phyloP scores from a whole-genome alignment of 192 early-diverging fungal species.

The Backusella mclennaniae region DNA sequence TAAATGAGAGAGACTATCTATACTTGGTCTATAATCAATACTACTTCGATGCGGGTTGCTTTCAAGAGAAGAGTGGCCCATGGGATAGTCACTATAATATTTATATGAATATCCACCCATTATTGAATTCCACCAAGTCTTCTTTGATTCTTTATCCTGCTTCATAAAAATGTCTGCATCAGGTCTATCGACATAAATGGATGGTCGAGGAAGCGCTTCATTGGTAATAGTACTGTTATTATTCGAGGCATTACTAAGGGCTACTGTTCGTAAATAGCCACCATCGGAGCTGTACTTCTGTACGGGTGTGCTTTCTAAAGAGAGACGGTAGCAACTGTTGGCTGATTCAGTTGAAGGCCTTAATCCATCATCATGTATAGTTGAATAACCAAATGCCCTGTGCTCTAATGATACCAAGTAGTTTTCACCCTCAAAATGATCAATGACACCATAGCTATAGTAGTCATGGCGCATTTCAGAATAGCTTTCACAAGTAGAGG shows the following conservation, averaged over 20 bases:
- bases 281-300: slow-evolving; percentile 32
- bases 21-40: slow-evolving; percentile 30
- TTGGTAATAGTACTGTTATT: slow-evolving; percentile 9
- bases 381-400: slow-evolving; percentile 19
- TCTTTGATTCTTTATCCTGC: slow-evolving; percentile 34
- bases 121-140: slow-evolving; percentile 35
- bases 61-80: slow-evolving; percentile 8
- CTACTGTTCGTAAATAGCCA: slow-evolving; percentile 24
- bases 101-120: slow-evolving; percentile 32
- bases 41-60: slow-evolving; percentile 3
- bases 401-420: slow-evolving; percentile 34
- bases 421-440: slow-evolving; percentile 26
- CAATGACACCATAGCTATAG: slow-evolving; percentile 22
- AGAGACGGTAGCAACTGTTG: not conserved
- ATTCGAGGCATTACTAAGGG: slow-evolving; percentile 21
- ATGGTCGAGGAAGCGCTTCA: slow-evolving; percentile 16
- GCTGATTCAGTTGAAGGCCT: slow-evolving; percentile 18
- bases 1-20: slow-evolving; percentile 23
- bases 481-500: not conserved
- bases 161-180: slow-evolving; percentile 21
- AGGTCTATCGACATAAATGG: slow-evolving; percentile 16
- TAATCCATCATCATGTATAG: not conserved
- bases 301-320: not conserved
- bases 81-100: not conserved
- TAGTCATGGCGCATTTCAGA: slow-evolving; percentile 10